phyloP scores from a whole-genome alignment of 2,329 filamentous ascomycete species.

The Capronia americana region DNA sequence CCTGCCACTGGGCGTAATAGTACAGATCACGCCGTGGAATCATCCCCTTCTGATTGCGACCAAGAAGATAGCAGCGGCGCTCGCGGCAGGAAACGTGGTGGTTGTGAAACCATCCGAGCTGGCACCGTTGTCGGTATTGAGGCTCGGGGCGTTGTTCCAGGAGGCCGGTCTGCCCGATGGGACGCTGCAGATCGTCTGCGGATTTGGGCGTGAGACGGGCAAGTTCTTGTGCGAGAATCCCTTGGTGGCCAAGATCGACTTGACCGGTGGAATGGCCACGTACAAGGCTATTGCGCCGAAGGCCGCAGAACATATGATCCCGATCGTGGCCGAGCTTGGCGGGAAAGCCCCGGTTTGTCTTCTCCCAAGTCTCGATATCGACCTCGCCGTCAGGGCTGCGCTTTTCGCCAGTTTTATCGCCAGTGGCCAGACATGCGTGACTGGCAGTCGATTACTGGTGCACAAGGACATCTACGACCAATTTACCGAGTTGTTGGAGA shows the following conservation, averaged over 20 bases:
- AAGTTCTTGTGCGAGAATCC: conserved; percentile 54
- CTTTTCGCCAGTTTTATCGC: conserved; percentile 58
- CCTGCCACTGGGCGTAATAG: conserved; percentile 49
- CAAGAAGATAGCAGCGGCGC: conserved; percentile 42
- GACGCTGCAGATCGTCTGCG: conserved; percentile 57
- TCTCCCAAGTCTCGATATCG: conserved; percentile 38
- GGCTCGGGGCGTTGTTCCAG: conserved; percentile 50
- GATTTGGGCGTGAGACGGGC: conserved; percentile 61
- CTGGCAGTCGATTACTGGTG: conserved; percentile 61
- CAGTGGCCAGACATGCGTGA: conserved; percentile 63
- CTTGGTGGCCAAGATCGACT: conserved; percentile 38
- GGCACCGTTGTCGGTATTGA: conserved; percentile 52
- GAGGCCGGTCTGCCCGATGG: conserved; percentile 53
- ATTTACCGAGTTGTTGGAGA: conserved; percentile 49
- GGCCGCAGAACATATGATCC: conserved; percentile 37
- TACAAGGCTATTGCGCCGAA: conserved; percentile 39
- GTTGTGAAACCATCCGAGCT: conserved; percentile 51
- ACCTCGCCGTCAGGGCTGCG: conserved; percentile 39
- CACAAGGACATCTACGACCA: conserved; percentile 53
- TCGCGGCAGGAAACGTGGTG: conserved; percentile 48
- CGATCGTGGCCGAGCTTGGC: conserved; percentile 41
- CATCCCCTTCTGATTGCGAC: conserved; percentile 45
- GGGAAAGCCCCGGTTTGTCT: conserved; percentile 42
- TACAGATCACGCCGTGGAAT: conserved; percentile 50
- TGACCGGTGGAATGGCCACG: conserved; percentile 39